These are phyloP conservation scores for Saxophila tyrrhenica DNA, from an alignment of 495 filamentous ascomycete species.

Conservation along the genomic window DNA sequence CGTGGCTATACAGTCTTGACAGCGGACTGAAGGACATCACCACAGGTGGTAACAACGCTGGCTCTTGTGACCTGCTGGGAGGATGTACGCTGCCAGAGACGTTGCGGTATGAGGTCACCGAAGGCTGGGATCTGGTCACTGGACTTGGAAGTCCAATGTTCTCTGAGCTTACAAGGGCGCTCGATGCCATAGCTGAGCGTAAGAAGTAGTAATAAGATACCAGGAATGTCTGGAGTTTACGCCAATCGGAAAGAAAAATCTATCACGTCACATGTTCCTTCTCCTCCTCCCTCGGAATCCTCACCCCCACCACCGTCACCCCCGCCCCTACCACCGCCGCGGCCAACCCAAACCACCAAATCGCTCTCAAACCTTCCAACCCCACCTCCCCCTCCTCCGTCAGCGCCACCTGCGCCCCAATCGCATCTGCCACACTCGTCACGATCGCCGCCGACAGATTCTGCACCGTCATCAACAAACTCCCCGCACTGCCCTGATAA, in stretches of 20 bases:
- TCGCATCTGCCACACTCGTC: constrained; percentile 35
- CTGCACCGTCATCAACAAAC: constrained; percentile 15
- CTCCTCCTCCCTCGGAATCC: constrained; percentile 40
- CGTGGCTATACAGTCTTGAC: constrained; percentile 27
- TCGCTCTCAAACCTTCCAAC: constrained; percentile 33
- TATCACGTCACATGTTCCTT: constrained; percentile 37
- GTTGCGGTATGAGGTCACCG: not conserved
- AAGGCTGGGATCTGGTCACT: constrained; percentile 1
- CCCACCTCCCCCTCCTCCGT: constrained; percentile 31
- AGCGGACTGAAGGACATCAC: constrained; percentile 2
- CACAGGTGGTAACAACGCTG: constrained; percentile 1
- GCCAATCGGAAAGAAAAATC: no score
- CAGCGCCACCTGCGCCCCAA: constrained; percentile 34
- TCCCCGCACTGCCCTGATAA: constrained; percentile 18
- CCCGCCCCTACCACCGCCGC: constrained; percentile 31
- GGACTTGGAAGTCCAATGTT: constrained; percentile 2
- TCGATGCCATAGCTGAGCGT: not conserved
- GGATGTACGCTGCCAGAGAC: not conserved
- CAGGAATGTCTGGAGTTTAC: no score
- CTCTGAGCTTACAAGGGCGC: not conserved
- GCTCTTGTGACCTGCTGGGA: not conserved
- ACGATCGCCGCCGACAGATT: constrained; percentile 31
- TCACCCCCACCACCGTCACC: constrained; percentile 33
- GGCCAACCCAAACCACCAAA: constrained; percentile 41
- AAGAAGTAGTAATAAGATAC: not conserved